Base-by-base conservation (phyloP, 257 asterid species). In the Verbena officinalis region DNA sequence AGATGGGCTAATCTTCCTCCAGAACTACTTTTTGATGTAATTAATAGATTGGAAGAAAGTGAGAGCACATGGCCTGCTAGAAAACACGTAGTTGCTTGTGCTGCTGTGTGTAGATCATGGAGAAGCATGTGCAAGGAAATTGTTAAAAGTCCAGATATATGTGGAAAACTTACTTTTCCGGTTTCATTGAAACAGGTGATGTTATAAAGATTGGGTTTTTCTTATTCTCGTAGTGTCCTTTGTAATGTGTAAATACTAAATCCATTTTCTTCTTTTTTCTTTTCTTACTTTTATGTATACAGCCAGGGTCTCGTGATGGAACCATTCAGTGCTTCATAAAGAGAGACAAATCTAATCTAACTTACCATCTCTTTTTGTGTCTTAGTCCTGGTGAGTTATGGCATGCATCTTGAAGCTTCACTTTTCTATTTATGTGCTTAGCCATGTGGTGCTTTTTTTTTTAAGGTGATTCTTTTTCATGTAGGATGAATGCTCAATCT, bases 221-320 rank as follows among this genome's bases (percentile, higher is more conserved):
- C 5, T n/a, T n/a, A n/a, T n/a, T 65, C 15, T 67, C 45, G 22
- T 46, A 24, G 4, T 5, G 40, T 2, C 24, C 17, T 20, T 13
- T 53, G 8, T 16, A 34, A 56, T 45, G 27, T 20, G 42, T 22
- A 12, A 40, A 46, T 69, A 36, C 59, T 44, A 6, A 59, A 40
- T 69, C 51, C 40, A 15, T 38, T n/a, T n/a, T n/a, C 33, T 27
- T 2, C 2, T 2, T 2, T 27, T 2, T 2, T 27, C 69, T 67
- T 73, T 75, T 63, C 16, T 21, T 36, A 4, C 5, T 2, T 36
- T 2, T 9, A 36, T 56, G 16, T 71, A 15, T 75, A 52, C 92
- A 90, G 97, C 97, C 98, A 2, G 98, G 98, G 67, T 67, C 83
- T 74, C 96, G 96, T 13, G 96, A 91, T 68, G 98, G 95, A 78